Evolutionary conservation across 2,329 filamentous ascomycete species (phyloP), one percentile per base, ranked within the genome.

Genomic region (Sporothrix variecibatus): DNA sequence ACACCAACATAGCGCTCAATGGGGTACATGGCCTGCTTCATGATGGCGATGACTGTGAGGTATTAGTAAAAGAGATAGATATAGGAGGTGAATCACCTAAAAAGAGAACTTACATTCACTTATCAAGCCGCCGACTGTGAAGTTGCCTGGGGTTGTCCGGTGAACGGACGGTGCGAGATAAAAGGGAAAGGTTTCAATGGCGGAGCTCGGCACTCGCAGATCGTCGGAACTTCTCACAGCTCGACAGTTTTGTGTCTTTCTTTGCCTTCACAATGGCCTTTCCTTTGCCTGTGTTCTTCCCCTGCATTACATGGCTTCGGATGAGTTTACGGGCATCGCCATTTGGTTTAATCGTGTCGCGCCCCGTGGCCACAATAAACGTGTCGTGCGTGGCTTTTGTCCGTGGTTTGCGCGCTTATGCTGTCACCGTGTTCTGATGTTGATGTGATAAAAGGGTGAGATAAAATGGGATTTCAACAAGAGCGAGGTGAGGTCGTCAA

Each of bases 271-370:
- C 8, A 23, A 4, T 67, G 20, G n/a, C 34, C n/a, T 46, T 68
- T 31, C 65, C 65, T 43, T 72, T 65, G 23, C 71, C 60, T 17
- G 43, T 78, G 72, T 85, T 85, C 76, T 83, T 85, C 5, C 83
- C 83, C 20, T 80, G 79, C 84, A 85, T 85, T 1, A 84, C 83
- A 80, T 83, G 81, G 74, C 81, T 82, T 65, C 82, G 79, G 76
- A 84, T 84, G 53, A 82, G 74, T 76, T 81, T 82, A 65, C 81
- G 80, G 34, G 78, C 78, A 17, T 80, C 76, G 15, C 79, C 76
- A 56, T 82, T 78, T 2, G 78, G 75, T 64, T 81, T 81, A 38
- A 78, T 75, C 15, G 73, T 65, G 34, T 58, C 68, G 11, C 20
- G 49, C 23, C 68, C 68, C 8, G 68, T 71, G 31, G 68, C 68